Base-by-base conservation (phyloP, 805 yeast species). In the Myxozyma sirexii region DNA sequence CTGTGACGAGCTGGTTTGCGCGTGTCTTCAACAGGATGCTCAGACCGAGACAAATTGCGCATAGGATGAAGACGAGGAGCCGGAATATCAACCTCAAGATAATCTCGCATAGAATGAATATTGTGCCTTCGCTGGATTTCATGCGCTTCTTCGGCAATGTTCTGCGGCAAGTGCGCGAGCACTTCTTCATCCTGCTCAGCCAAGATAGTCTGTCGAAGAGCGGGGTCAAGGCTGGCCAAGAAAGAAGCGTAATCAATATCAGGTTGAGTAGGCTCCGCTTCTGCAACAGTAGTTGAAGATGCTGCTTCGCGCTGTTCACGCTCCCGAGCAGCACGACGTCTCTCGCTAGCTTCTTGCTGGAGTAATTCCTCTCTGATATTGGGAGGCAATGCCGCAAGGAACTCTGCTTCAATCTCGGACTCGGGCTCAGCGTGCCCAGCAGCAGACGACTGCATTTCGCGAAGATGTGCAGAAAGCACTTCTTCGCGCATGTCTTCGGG, bases 401-500 rank as follows among this genome's bases (percentile, higher is more conserved):
- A 91, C 43, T 85, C 90, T 0, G 90, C 86, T 65, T 86, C 96
- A 54, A 89, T 81, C 66, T 88, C 96, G 29, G 79, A 75, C 1
- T 74, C 70, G 0, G 83, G 77, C 70, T 62, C 75, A 43, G 73
- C 50, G 10, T 62, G 51, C 19, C 63, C 88, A 75, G 77, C 83
- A 45, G 57, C 53, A 13, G 54, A 29, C 1, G 67, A 35, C 60
- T 94, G 78, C 59, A 92, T 77, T 66, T 89, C 94, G 43, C 91
- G 77, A 5, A 90, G 77, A 69, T 91, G 96, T 63, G 90, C 93
- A 0, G 92, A 83, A 69, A 89, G 85, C 0, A 91, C 97, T 69
- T 92, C 97, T 63, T 90, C 96, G 51, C 97, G 78, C 88, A 92
- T 88, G 54, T 89, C 94, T 45, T 90, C 96, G 0, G 97, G 97